phyloP scores from a whole-genome alignment of 345 rosid species.

The Excoecaria cochinchinensis region DNA sequence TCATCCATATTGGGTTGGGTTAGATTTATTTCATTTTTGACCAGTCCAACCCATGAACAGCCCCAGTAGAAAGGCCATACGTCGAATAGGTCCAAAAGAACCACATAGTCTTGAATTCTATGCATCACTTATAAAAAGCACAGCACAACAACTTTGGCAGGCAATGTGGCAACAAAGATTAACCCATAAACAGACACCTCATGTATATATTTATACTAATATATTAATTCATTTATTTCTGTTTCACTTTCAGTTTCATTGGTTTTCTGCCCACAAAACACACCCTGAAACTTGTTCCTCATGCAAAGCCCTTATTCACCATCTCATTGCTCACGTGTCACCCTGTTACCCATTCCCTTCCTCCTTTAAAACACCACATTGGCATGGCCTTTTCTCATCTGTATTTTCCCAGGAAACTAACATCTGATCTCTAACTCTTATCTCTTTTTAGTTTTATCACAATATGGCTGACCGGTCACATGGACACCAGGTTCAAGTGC shows the following conservation, averaged over 20 bases:
- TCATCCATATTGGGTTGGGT: no score
- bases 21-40: no score
- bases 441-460: neutral
- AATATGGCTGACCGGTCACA: conserved; percentile 32
- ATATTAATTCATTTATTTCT: neutral
- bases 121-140: neutral
- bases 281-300: conserved; percentile 52
- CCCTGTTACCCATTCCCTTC: neutral
- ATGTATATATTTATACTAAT: neutral
- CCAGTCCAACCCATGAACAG: no score
- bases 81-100: neutral
- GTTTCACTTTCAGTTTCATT: neutral
- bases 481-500: conserved; percentile 61
- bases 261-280: neutral
- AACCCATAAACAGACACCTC: neutral
- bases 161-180: conserved; percentile 14
- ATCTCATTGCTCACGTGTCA: conserved; percentile 38
- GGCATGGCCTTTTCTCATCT: neutral
- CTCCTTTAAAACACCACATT: conserved; percentile 22
- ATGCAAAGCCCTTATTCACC: conserved; percentile 59
- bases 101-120: neutral
- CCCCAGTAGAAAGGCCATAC: neutral
- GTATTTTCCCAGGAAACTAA: neutral
- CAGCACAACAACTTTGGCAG: neutral
- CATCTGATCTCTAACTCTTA: neutral